Base-by-base conservation (phyloP, 139 green algal genomes). In the Micractinium conductrix region DNA sequence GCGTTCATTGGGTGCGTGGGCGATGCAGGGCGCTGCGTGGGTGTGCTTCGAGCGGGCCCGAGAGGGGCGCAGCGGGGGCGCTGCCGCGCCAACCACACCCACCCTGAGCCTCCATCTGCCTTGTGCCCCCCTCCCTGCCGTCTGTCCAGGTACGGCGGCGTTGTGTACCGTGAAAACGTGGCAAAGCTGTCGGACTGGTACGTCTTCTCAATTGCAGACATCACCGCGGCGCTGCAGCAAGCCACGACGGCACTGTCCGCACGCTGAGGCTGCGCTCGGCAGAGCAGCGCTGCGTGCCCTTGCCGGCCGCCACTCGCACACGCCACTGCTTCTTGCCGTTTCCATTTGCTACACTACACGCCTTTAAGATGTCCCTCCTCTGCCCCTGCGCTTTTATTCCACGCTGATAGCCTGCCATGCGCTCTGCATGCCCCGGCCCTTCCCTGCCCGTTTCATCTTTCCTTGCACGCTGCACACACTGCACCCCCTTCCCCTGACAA, bases 121-220 rank as follows among this genome's bases (percentile, higher is more conserved):
- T n/a, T n/a, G n/a, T n/a, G n/a, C n/a, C n/a, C n/a, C n/a, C n/a
- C n/a, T n/a, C n/a, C n/a, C n/a, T 62, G 53, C 10, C 19, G 24
- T 81, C 62, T 21, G 28, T 78, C 83, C 88, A 96, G 95, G 63
- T 99, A 99, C 85, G 97, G 97, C 28, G 97, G 97, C 35, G 93
- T 96, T 14, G 95, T 98, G 44, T 85, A 93, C 33, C 93, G 97
- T 0, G 79, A 85, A 1, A 94, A 87, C 21, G 92, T 99, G 16
- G 94, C 93, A 30, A 91, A 88, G 12, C 87, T 88, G 69, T 95
- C 97, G 0, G 97, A 99, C 88, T 99, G 97, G 97, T 99, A 96
- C 84, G 90, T 98, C 10, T 91, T 84, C 43, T 72, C 85, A 30
- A 95, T 97, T 50, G 53, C 91, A 3, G 62, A 85, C 26, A 85